Evolutionary conservation across 306 rosid genomes (phyloP).

Genomic region (Amphicarpaea edgeworthii): DNA sequence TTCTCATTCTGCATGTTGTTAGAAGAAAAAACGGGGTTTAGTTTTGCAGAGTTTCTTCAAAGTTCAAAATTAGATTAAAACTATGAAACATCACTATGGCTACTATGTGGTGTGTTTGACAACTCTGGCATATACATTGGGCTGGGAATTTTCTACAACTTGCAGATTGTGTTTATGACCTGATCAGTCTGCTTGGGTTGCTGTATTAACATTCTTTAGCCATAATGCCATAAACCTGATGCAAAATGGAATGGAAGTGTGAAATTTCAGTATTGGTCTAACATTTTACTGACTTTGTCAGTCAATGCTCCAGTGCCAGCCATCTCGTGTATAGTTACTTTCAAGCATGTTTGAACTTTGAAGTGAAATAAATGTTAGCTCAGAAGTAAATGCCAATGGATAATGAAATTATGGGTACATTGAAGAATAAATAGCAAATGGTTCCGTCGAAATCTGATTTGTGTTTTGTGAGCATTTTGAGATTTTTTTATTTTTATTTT

Average conservation of each 20-base stretch:
- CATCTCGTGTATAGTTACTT: not conserved
- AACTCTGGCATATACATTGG: not conserved
- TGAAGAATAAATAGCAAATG: slow-evolving; percentile 10
- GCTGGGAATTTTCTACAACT: not conserved
- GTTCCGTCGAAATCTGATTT: not conserved
- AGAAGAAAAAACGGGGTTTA: slow-evolving; percentile 36
- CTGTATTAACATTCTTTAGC: not conserved
- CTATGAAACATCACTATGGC: not conserved
- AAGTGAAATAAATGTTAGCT: slow-evolving; percentile 1
- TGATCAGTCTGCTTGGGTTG: not conserved
- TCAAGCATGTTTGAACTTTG: not conserved
- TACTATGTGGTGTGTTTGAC: slow-evolving; percentile 18
- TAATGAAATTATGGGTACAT: slow-evolving; percentile 3
- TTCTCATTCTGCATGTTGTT: slow-evolving; percentile 23
- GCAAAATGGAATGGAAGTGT: not conserved
- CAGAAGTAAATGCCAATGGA: not conserved
- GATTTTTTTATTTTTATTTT: not conserved
- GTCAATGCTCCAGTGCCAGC: not conserved
- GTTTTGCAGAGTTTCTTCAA: slow-evolving; percentile 6
- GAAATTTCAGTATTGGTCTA: not conserved
- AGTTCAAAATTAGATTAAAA: slow-evolving; percentile 6
- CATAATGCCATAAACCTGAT: not conserved
- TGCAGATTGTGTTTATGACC: slow-evolving; percentile 1
- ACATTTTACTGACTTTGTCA: not conserved
- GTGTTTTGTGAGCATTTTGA: too few relatives aligned